Evolutionary conservation across 2,329 filamentous ascomycete species (phyloP), one percentile per base, ranked within the genome.

Genomic region (Dactylellina parvicollis): DNA sequence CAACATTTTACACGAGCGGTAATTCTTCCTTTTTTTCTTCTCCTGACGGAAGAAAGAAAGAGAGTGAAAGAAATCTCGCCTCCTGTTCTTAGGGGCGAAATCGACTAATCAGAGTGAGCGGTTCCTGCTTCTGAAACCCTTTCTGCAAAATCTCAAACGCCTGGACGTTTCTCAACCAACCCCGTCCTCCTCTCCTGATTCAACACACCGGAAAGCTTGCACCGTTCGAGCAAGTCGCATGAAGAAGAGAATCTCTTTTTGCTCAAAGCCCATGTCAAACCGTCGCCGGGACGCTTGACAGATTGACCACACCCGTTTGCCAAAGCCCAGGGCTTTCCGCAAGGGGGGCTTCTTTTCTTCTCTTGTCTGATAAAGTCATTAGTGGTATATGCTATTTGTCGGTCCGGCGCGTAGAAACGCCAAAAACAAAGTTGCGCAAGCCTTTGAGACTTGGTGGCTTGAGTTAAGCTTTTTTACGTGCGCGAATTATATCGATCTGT

Each of bases 21-120:
- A 12, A 34, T 34, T 34, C 12, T 34, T 40, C 22, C 42, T 18
- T 18, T 18, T 18, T 32, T 24, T 55, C 16, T 12, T n/a, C 34
- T 42, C n/a, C 55, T 18, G 26, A 20, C 55, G 28, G 40, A 28
- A 47, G 28, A 44, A 22, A 50, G 14, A 20, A 47, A 50, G 12
- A 20, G 10, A 26, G 7, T 20, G 28, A 38, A 14, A 34, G 18
- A 64, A 26, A 46, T 55, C 28, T 65, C 47, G 24, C 60, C 36
- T 64, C 34, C 59, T 64, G 10, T 52, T 55, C 38, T 20, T 52
- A 65, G 60, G 60, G 60, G 60, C 26, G n/a, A n/a, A n/a, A 55
- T 42, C 60, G 42, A 57, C 62, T 49, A 67, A 67, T 67, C 62
- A 59, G 30, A 67, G 62, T 18, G 40, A 44, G 62, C 62, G 62